These are phyloP conservation scores for Haplosporangium sp. DNA, from an alignment of 371 early-diverging fungal species.

Conservation along the genomic window DNA sequence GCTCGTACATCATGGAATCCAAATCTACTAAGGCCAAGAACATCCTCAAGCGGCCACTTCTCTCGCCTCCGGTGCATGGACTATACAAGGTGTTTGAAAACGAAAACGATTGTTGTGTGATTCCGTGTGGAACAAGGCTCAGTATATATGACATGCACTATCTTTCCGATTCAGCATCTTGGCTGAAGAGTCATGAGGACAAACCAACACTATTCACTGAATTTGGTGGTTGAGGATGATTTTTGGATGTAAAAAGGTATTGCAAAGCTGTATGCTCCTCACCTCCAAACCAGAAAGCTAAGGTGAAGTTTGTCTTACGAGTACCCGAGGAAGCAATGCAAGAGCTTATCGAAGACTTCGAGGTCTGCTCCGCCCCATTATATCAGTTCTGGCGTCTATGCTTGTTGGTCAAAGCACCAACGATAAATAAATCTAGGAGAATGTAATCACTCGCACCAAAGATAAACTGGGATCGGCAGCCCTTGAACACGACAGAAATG, in stretches of 20 bases:
- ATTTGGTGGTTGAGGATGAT: not conserved
- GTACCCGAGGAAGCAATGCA: not conserved
- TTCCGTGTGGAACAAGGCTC: constrained; percentile 38
- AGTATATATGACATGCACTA: constrained; percentile 24
- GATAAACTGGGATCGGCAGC: not conserved
- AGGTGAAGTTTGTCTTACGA: not conserved
- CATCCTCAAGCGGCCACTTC: constrained; percentile 20
- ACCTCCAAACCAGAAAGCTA: not conserved
- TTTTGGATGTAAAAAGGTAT: constrained; percentile 6
- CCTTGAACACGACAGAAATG: not conserved
- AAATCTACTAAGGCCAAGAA: not conserved
- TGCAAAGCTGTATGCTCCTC: not conserved
- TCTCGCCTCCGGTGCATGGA: constrained; percentile 29
- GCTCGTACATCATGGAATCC: constrained; percentile 6
- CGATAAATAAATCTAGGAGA: not conserved
- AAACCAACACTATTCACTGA: constrained; percentile 31
- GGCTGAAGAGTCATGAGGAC: constrained; percentile 8
- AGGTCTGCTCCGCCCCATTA: not conserved
- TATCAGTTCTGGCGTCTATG: not conserved
- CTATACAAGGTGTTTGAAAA: constrained; percentile 19
- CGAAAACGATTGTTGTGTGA: constrained; percentile 11
- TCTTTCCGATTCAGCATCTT: constrained; percentile 25
- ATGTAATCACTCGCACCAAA: not conserved
- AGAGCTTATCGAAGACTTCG: not conserved
- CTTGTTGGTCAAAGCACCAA: not conserved